phyloP scores from a whole-genome alignment of 345 rosid genomes.

The Acer yangbiense region DNA sequence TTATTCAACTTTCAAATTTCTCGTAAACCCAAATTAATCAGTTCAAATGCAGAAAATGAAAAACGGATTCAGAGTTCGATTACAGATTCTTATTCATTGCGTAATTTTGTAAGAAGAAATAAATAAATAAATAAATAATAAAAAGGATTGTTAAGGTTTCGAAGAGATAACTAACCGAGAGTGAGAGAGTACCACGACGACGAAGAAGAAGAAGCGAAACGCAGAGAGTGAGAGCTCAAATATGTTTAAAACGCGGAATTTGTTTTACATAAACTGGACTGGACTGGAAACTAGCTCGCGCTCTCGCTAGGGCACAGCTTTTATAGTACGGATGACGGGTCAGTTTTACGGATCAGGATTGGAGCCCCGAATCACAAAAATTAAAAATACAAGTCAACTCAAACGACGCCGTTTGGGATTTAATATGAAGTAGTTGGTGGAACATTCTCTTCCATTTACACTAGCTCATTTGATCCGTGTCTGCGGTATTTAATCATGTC shows the following conservation, averaged over 20 bases:
- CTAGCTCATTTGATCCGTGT: too few species aligned
- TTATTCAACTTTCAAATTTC: too few species aligned
- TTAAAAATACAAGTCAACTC: too few species aligned
- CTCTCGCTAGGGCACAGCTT: slow-evolving; percentile 1
- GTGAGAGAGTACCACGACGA: not conserved
- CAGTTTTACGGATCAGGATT: not conserved
- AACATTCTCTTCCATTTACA: too few species aligned
- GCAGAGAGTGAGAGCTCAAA: not conserved
- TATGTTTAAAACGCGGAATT: not conserved
- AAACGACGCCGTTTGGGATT: too few species aligned
- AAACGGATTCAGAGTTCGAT: not conserved
- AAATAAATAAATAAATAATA: too few species aligned
- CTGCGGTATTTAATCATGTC: too few species aligned
- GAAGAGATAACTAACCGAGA: slow-evolving; percentile 4
- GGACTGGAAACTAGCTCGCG: not conserved
- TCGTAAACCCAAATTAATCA: too few species aligned
- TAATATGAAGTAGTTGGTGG: too few species aligned
- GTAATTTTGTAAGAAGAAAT: not conserved
- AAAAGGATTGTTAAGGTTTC: not conserved
- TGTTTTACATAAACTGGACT: too few species aligned
- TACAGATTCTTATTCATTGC: not conserved
- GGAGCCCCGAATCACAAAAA: not conserved
- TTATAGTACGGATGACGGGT: not conserved
- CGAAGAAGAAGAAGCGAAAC: not conserved
- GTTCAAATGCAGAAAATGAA: too few species aligned